phyloP scores from a whole-genome alignment of 345 rosid genomes.

The Acer saccharum region DNA sequence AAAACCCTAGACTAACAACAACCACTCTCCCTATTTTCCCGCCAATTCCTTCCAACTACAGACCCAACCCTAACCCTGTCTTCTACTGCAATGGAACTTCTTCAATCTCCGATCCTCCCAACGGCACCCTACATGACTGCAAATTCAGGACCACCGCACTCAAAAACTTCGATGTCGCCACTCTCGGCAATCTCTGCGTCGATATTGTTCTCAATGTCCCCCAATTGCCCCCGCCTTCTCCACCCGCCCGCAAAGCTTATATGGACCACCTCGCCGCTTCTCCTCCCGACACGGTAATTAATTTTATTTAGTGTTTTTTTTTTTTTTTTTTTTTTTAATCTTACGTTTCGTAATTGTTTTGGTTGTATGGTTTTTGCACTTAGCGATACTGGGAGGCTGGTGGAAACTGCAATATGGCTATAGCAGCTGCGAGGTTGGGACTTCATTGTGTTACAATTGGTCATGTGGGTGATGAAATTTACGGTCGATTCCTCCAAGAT shows the following conservation, averaged over 20 bases:
- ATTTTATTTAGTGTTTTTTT: neutral
- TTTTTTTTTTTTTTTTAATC: neutral
- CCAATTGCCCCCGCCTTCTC: constrained; percentile 69
- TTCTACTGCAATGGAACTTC: constrained; percentile 36
- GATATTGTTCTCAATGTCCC: constrained; percentile 89
- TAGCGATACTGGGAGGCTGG: constrained; percentile 96
- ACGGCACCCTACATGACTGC: constrained; percentile 16
- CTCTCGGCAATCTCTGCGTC: constrained; percentile 92
- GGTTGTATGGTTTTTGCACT: constrained; percentile 20
- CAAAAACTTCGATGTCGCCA: constrained; percentile 70
- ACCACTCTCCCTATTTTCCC: constrained; percentile 26
- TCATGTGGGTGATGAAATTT: constrained; percentile 80
- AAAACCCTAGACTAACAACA: constrained; percentile 35
- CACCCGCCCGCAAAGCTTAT: constrained; percentile 53
- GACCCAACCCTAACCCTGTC: constrained; percentile 4
- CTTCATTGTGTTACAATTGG: constrained; percentile 79
- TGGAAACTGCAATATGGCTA: constrained; percentile 96
- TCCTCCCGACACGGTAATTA: constrained; percentile 81
- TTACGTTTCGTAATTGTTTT: neutral
- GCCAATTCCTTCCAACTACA: neutral
- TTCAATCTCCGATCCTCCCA: constrained; percentile 35
- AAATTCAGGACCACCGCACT: constrained; percentile 26
- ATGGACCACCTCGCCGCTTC: constrained; percentile 74
- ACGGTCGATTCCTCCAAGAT: constrained; percentile 79
- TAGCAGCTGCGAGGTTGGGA: constrained; percentile 95